These are phyloP conservation scores for Orbilia ellipsospora DNA, from an alignment of 2,329 filamentous ascomycete species.

Conservation along the genomic window DNA sequence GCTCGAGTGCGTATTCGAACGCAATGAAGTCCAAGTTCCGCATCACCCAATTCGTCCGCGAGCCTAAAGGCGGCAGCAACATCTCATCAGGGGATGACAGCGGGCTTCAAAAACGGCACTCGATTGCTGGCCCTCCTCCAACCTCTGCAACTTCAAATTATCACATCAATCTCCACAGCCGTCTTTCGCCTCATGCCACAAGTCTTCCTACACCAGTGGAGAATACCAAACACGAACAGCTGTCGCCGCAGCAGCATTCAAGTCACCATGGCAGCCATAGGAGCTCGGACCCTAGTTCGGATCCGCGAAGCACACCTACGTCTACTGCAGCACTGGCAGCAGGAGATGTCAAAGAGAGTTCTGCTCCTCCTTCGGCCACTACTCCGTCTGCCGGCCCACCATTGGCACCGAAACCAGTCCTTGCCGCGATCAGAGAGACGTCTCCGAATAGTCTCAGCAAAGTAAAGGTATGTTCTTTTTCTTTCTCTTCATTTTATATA, in stretches of 20 bases:
- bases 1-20: slow-evolving; percentile 38
- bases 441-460: slow-evolving; percentile 27
- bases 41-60: slow-evolving; percentile 54
- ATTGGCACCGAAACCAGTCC: slow-evolving; percentile 30
- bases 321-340: slow-evolving; percentile 12
- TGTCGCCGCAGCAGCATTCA: background rate
- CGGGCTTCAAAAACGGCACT: slow-evolving; percentile 21
- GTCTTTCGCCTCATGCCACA: slow-evolving; percentile 5
- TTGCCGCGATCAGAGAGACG: slow-evolving; percentile 26
- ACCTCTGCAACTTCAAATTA: background rate
- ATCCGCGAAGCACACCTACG: slow-evolving; percentile 25
- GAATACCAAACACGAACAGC: slow-evolving; percentile 28
- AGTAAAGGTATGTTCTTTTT: slow-evolving; percentile 43
- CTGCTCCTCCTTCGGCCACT: no score
- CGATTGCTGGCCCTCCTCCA: background rate
- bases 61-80: slow-evolving; percentile 26
- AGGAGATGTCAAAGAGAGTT: background rate
- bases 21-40: slow-evolving; percentile 51
- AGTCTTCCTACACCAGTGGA: slow-evolving; percentile 21
- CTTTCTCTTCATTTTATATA: background rate
- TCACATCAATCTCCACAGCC: background rate
- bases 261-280: slow-evolving; percentile 22
- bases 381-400: background rate
- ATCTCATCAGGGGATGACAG: slow-evolving; percentile 27
- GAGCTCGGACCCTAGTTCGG: slow-evolving; percentile 40